Base-by-base conservation (phyloP, 208 protist species). In the Crithidia thermophila region DNA sequence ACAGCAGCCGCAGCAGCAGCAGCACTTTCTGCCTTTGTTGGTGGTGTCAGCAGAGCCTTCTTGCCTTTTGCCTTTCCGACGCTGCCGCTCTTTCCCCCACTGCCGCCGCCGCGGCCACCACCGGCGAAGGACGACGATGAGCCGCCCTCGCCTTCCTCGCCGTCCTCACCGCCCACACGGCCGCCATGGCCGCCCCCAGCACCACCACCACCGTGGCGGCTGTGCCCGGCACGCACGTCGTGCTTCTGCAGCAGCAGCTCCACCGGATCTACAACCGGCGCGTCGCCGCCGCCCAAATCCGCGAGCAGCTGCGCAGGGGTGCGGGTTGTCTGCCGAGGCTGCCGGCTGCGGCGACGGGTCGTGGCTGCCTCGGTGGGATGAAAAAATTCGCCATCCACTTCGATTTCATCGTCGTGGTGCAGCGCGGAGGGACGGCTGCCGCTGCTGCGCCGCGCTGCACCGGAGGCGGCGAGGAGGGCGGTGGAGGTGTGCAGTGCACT, bases 191-290 rank as follows among this genome's bases (percentile, higher is more conserved):
- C 45, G 45, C 51, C 33, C 6, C 33, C 20, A 6, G 11, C 51
- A 27, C n/a, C 51, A 14, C 31, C 20, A 30, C 40, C 28, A 4
- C 40, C 40, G 16, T 42, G n/a, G 40, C 57, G 39, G 34, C 30
- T 18, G 40, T 34, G 28, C 18, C 45, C 23, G 25, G 23, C 25
- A 18, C 23, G 58, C 21, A 43, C 50, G 40, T 49, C 51, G 39
- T 67, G 67, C 18, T 72, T 72, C 20, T 36, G 47, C 20, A 74
- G 40, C 23, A 74, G 59, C 4, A 53, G 37, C 39, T 56, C 67
- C 8, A 72, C 57, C 21, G 58, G 45, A 16, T 47, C 50, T 9
- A 53, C 60, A 20, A 23, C 46, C 7, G 45, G 36, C 10, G 43
- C 49, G 13, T 36, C 18, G 20, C 37, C 39, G 9, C 5, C 28